phyloP scores from a whole-genome alignment of 2,329 filamentous ascomycete genomes.

The Chaetomiaceae sp. region DNA sequence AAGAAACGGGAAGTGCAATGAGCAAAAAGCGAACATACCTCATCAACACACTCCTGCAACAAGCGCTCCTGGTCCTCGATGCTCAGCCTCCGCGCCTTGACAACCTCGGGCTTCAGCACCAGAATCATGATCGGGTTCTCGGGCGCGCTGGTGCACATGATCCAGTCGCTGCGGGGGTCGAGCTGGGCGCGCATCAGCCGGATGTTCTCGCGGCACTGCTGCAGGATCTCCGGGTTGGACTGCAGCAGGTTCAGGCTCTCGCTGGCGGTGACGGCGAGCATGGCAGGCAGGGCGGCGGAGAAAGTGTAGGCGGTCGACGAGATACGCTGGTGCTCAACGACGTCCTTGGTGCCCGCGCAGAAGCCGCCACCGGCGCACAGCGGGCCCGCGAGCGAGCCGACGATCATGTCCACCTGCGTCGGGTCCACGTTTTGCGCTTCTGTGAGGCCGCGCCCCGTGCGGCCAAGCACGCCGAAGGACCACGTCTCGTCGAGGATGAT shows the following conservation, averaged over 20 bases:
- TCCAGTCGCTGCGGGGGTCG: conserved; percentile 90
- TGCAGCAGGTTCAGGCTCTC: conserved; percentile 84
- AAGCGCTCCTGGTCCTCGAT: conserved; percentile 75
- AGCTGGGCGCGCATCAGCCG: conserved; percentile 79
- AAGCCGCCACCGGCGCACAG: conserved; percentile 92
- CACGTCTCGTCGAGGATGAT: conserved; percentile 95
- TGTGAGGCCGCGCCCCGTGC: conserved; percentile 85
- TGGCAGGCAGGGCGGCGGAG: conserved; percentile 87
- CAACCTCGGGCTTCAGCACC: conserved; percentile 74
- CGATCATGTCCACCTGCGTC: conserved; percentile 91
- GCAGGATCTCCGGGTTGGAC: conserved; percentile 75
- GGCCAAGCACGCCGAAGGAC: conserved; percentile 91
- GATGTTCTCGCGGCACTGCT: conserved; percentile 77
- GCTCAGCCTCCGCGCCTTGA: conserved; percentile 62
- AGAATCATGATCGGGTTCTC: conserved; percentile 88
- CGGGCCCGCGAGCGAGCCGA: conserved; percentile 84
- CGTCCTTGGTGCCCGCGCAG: conserved; percentile 84
- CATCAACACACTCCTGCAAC: conserved; percentile 88
- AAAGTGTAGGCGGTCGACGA: conserved; percentile 90
- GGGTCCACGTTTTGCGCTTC: conserved; percentile 96
- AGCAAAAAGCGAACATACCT: conserved; percentile 63
- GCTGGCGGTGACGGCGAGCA: conserved; percentile 91
- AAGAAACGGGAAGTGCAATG: background rate
- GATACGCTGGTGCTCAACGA: conserved; percentile 94
- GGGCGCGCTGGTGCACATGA: conserved; percentile 68